Percentiles rank a stretch among this genome's conserved stretches.
These are phyloP conservation scores for Cucumis sativus DNA, from an alignment of 306 rosid species.

Conservation along the genomic window Cucumber_9930_V3 NC_026660.2:12839001-12839500, in stretches of 20 bases:
- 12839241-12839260: constrained; percentile 73
- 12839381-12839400: constrained; percentile 49
- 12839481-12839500: constrained; percentile 80
- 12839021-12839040: constrained; percentile 29
- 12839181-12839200: constrained; percentile 49
- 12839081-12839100: constrained; percentile 51
- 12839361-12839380: constrained; percentile 77
- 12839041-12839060: constrained; percentile 57
- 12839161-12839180: constrained; percentile 78
- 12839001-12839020: constrained; percentile 56
- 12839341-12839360: constrained; percentile 53
- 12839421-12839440: constrained; percentile 31
- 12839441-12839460: constrained; percentile 53
- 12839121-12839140: constrained; percentile 42
- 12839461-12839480: constrained; percentile 70
- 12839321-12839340: constrained; percentile 42
- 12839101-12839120: constrained; percentile 43
- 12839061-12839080: constrained; percentile 94
- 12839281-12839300: constrained; percentile 65
- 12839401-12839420: constrained; percentile 58
- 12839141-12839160: constrained; percentile 75
- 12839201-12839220: constrained; percentile 53
- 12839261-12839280: constrained; percentile 85
- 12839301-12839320: constrained; percentile 43
- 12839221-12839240: constrained; percentile 48